Percentiles rank a stretch among this genome's conserved stretches.
phyloP scores from a whole-genome alignment of 495 filamentous ascomycete species.

The Lentithecium fluviatile region DNA sequence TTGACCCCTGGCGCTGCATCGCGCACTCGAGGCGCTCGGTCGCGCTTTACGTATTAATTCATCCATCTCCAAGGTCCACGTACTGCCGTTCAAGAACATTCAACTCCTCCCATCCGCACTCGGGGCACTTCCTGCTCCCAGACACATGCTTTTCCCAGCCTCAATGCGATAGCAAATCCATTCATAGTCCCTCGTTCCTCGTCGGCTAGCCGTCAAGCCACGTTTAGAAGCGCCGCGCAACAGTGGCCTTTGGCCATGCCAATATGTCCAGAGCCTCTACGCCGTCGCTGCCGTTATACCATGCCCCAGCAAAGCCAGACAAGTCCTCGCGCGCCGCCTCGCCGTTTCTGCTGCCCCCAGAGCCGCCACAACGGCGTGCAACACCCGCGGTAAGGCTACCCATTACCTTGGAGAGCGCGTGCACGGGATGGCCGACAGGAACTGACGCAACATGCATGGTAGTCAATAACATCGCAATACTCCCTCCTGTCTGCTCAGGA shows the following conservation, averaged over 20 bases:
- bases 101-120: not conserved
- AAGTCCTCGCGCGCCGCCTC: slow-evolving; percentile 44
- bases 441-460: slow-evolving; percentile 8
- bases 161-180: slow-evolving; percentile 19
- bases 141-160: too few species aligned
- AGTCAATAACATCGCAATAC: slow-evolving; percentile 62
- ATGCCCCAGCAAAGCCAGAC: slow-evolving; percentile 48
- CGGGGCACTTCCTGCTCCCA: not conserved
- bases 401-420: not conserved
- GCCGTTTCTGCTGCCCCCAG: slow-evolving; percentile 22
- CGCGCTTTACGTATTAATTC: not conserved
- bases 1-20: not conserved
- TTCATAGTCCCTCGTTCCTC: not conserved
- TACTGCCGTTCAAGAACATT: not conserved
- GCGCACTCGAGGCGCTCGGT: not conserved
- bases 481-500: slow-evolving; percentile 69
- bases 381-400: slow-evolving; percentile 33
- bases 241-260: slow-evolving; percentile 45
- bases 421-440: not conserved
- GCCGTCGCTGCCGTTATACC: slow-evolving; percentile 55
- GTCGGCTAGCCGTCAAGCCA: slow-evolving; percentile 17
- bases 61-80: not conserved
- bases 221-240: slow-evolving; percentile 21
- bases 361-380: slow-evolving; percentile 19
- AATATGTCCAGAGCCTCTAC: slow-evolving; percentile 63